Evolutionary conservation across 78 protist genomes (phyloP).

Genomic region (Salpingoeca rosetta): DNA sequence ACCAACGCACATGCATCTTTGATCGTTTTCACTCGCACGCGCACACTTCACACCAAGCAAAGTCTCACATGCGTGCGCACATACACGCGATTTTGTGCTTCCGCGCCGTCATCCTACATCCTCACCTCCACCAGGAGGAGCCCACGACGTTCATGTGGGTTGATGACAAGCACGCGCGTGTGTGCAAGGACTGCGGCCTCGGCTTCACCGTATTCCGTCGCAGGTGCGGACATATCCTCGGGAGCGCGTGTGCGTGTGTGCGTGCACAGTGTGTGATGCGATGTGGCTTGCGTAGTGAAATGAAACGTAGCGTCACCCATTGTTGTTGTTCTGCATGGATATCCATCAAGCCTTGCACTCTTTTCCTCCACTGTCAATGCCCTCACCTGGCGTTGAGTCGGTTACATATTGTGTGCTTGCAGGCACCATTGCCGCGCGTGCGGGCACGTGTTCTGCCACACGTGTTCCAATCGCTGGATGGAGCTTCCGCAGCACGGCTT

Average conservation of each 20-base stretch:
- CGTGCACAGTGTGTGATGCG: too few species aligned
- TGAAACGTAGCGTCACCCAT: background rate
- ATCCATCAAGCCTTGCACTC: background rate
- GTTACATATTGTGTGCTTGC: too few species aligned
- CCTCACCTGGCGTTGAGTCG: too few species aligned
- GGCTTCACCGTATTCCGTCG: background rate
- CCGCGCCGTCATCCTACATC: background rate
- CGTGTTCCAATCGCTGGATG: background rate
- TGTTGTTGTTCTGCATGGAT: background rate
- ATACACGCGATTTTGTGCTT: background rate
- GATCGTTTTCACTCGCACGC: too few species aligned
- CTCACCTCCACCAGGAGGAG: background rate
- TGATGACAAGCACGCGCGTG: background rate
- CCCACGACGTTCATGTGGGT: background rate
- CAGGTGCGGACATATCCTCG: background rate
- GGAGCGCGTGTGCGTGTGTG: too few species aligned
- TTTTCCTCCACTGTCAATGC: too few species aligned
- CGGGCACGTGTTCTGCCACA: conserved; percentile 8
- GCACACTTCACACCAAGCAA: too few species aligned
- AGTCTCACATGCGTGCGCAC: background rate
- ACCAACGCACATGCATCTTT: too few species aligned
- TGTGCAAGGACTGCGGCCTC: background rate
- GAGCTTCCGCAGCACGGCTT: background rate
- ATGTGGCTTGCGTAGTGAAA: background rate
- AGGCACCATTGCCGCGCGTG: conserved; percentile 26